Conservation (phyloP, 768 basidiomycete species). For the Dacryopinax spathularia region DNA sequence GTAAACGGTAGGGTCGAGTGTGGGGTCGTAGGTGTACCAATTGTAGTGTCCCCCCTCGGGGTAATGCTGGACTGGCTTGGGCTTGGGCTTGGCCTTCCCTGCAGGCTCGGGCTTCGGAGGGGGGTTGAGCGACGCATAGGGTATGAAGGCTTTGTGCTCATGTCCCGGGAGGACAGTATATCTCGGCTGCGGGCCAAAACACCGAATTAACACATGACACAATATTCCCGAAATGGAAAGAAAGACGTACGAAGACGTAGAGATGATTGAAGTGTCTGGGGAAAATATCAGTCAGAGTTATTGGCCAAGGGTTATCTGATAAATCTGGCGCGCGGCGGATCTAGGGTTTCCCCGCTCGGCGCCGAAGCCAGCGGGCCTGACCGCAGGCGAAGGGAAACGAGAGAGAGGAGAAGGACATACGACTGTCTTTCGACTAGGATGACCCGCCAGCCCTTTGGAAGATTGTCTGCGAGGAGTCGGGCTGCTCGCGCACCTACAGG, state of each 20-base stretch:
- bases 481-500: neutral
- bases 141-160: constrained; percentile 56
- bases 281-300: neutral
- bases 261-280: neutral
- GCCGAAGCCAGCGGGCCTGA: no score
- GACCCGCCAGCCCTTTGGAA: neutral
- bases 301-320: no score
- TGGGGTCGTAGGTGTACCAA: constrained; percentile 4
- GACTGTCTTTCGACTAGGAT: neutral
- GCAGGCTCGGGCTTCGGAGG: constrained; percentile 18
- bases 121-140: constrained; percentile 37
- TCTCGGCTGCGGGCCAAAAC: neutral
- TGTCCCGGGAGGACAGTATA: constrained; percentile 40
- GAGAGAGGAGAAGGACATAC: neutral
- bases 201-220: neutral
- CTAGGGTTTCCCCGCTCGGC: no score
- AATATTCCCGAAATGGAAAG: neutral
- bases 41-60: neutral
- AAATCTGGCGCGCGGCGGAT: neutral
- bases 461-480: neutral
- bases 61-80: neutral
- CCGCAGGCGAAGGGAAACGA: no score
- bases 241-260: neutral
- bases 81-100: neutral
- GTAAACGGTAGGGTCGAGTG: constrained; percentile 5